Conservation (phyloP, 345 rosid species). For the Clarkia xantiana region DNA sequence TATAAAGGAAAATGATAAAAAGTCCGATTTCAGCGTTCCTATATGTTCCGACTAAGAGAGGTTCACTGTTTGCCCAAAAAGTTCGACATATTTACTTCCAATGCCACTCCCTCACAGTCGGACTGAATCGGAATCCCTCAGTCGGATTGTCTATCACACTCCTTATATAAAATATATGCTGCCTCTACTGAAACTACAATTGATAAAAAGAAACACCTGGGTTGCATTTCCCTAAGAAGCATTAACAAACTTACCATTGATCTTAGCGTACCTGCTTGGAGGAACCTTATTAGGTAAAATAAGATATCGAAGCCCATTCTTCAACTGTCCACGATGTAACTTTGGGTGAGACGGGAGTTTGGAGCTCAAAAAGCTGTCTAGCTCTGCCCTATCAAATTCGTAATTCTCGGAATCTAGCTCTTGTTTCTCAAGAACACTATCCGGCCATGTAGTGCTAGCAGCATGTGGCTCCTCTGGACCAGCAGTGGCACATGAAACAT, state of each 20-base stretch:
- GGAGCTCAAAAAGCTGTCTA: slow-evolving; percentile 45
- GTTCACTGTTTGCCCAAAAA: too few species aligned
- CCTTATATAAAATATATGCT: too few species aligned
- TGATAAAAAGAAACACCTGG: too few species aligned
- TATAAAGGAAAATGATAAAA: too few species aligned
- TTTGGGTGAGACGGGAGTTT: slow-evolving; percentile 88
- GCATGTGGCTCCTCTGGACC: slow-evolving; percentile 99
- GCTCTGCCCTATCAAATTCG: slow-evolving; percentile 28
- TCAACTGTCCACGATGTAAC: slow-evolving; percentile 64
- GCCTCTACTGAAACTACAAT: too few species aligned
- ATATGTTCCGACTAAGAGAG: too few species aligned
- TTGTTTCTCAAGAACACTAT: slow-evolving; percentile 58
- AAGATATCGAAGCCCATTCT: slow-evolving; percentile 93
- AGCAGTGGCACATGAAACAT: slow-evolving; percentile 49
- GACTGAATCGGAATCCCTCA: too few species aligned
- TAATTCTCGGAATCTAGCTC: slow-evolving; percentile 40
- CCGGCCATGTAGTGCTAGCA: slow-evolving; percentile 73
- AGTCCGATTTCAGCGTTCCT: too few species aligned
- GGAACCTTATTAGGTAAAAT: slow-evolving; percentile 96
- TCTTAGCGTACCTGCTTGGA: slow-evolving; percentile 50
- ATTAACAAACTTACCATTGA: slow-evolving; percentile 1
- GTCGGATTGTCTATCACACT: too few species aligned
- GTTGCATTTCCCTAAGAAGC: slow-evolving; percentile 3
- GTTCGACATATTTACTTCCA: too few species aligned
- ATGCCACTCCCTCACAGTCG: too few species aligned